Base-by-base conservation (phyloP, 75 land plant species). In the Chamaecyparis obtusa region DNA sequence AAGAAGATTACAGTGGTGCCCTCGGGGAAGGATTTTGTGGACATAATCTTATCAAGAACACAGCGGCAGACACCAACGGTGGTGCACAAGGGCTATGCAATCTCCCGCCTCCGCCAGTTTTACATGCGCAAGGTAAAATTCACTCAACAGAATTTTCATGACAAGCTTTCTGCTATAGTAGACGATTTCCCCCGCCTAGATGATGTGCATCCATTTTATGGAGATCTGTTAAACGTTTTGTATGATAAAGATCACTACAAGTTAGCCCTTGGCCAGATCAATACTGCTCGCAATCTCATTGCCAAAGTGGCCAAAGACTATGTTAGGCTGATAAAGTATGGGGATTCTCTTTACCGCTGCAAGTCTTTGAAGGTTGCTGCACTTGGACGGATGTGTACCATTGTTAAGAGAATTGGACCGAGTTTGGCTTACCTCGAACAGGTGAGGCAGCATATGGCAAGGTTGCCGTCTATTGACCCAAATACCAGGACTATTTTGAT, bases 161-260 rank as follows among this genome's bases (percentile, higher is more conserved):
- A 97, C 74, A 97, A 97, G 91, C 94, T 97, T 14, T 92, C 97
- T 37, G 89, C 94, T 37, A 97, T 97, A 49, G 87, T 97, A 84
- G 99, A 97, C 27, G 99, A 95, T 82, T 97, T 97, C 78, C 99
- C 97, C 17, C 92, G 96, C 35, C 78, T 97, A 6, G 99, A 96
- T 85, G 99, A 95, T 77, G 93, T 97, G 85, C 99, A 97, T 71
- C 99, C 99, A 27, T 97, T 97, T 87, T 97, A 97, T 85, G 95
- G 94, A 8, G 99, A 97, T 83, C 92, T 97, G 27, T 89, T 97
- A 57, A 95, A 97, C 86, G 98, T 96, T 5, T 90, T 97, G 2
- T 97, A 97, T 60, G 95, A 97, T 86, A 97, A 93, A 86, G 99
- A 97, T 81, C 99, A 97, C 67, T 97, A 97, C 93, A 97, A 97